Conservation (phyloP, 2,329 filamentous ascomycete species). For the Talaromyces funiculosus region DNA sequence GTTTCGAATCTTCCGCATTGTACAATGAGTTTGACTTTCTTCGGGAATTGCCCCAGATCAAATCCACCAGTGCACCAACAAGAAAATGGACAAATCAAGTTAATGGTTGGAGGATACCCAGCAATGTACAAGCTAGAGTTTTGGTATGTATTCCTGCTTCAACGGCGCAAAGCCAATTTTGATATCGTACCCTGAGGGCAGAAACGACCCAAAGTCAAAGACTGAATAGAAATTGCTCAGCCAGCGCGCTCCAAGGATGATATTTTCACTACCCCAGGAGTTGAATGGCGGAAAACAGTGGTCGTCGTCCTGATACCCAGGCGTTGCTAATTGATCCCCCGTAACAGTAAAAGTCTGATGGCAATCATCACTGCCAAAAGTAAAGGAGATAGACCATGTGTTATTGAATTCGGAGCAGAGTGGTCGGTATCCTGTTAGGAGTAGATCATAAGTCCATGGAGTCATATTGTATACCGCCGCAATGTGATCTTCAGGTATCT, state of each 20-base stretch:
- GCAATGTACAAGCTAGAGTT: too few species aligned
- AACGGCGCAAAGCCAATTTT: background rate
- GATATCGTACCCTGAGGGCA: background rate
- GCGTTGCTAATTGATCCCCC: background rate
- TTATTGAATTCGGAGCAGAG: background rate
- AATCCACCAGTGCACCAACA: too few species aligned
- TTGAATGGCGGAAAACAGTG: constrained; percentile 2
- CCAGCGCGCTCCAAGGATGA: background rate
- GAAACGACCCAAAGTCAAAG: background rate
- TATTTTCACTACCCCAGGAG: background rate
- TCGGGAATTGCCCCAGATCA: too few species aligned
- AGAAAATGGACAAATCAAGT: too few species aligned
- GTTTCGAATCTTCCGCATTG: too few species aligned
- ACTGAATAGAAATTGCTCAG: constrained; percentile 1
- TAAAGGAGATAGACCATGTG: constrained; percentile 1
- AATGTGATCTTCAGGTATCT: background rate
- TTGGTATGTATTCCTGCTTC: background rate
- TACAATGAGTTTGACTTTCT: too few species aligned
- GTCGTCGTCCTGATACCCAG: background rate
- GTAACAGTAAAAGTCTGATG: background rate
- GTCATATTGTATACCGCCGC: background rate
- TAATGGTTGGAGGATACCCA: too few species aligned
- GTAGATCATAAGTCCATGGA: background rate
- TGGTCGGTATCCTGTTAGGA: background rate
- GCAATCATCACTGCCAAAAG: background rate